phyloP scores from a whole-genome alignment of 2,329 filamentous ascomycete species.

The Rutstroemia sp. region DNA sequence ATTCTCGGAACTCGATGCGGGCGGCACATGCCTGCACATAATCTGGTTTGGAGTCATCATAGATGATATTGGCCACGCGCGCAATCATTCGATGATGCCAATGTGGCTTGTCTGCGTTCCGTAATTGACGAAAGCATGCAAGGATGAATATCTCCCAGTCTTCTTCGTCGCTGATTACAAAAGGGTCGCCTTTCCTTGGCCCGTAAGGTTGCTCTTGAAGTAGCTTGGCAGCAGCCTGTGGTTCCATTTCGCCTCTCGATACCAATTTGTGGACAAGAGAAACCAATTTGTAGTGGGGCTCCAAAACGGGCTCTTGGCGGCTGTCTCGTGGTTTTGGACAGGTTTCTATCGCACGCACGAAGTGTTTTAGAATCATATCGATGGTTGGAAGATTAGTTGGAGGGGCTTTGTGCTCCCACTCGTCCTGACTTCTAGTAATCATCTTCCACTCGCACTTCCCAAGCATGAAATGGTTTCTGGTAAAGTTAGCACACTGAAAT shows the following conservation, averaged over 20 bases:
- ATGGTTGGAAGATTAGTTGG: slow-evolving; percentile 22
- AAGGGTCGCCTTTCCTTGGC: slow-evolving; percentile 23
- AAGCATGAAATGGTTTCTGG: slow-evolving; percentile 57
- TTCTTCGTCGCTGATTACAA: slow-evolving; percentile 29
- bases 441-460: slow-evolving; percentile 70
- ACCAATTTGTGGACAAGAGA: slow-evolving; percentile 62
- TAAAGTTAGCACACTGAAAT: slow-evolving; percentile 19
- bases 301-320: slow-evolving; percentile 57
- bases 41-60: slow-evolving; percentile 43
- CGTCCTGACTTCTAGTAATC: slow-evolving; percentile 41
- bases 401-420: slow-evolving; percentile 32
- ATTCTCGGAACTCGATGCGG: slow-evolving; percentile 57
- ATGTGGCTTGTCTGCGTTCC: slow-evolving; percentile 56
- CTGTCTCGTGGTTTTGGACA: slow-evolving; percentile 54
- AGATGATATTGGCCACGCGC: slow-evolving; percentile 53
- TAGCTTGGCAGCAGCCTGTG: slow-evolving; percentile 29
- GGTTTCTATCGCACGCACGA: slow-evolving; percentile 52
- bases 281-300: slow-evolving; percentile 67
- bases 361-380: slow-evolving; percentile 46
- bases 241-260: slow-evolving; percentile 21
- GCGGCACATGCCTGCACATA: slow-evolving; percentile 43
- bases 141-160: slow-evolving; percentile 56
- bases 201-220: slow-evolving; percentile 29
- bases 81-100: slow-evolving; percentile 70
- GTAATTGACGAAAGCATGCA: slow-evolving; percentile 29